Conservation (phyloP, 306 rosid genomes). For the Acmispon strigosus region DNA sequence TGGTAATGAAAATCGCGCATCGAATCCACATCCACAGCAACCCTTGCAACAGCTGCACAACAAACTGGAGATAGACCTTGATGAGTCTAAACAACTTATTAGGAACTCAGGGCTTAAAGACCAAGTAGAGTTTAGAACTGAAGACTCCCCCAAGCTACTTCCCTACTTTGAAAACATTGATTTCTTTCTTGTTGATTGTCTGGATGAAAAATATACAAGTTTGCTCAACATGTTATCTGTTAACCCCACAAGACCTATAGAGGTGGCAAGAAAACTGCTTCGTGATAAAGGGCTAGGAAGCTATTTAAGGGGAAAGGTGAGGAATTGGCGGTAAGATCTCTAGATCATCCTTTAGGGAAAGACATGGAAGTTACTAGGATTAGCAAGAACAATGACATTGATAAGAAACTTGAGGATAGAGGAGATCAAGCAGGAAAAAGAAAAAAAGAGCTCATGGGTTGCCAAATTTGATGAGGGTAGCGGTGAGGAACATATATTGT, state of each 20-base stretch:
- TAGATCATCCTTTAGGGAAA: constrained; percentile 44
- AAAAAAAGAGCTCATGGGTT: constrained; percentile 49
- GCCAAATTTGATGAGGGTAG: constrained; percentile 55
- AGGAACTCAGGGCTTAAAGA: constrained; percentile 43
- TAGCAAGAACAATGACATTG: constrained; percentile 17
- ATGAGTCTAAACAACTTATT: constrained; percentile 35
- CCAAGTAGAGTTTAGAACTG: too few species aligned
- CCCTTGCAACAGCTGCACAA: constrained; percentile 49
- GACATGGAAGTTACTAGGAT: constrained; percentile 54
- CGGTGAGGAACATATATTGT: constrained; percentile 68
- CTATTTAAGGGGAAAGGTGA: constrained; percentile 27
- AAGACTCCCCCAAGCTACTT: constrained; percentile 41
- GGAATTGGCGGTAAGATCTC: constrained; percentile 43
- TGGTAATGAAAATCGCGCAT: constrained; percentile 45
- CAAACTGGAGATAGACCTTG: constrained; percentile 44
- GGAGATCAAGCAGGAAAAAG: constrained; percentile 7
- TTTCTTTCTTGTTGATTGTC: constrained; percentile 56
- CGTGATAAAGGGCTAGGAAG: constrained; percentile 35
- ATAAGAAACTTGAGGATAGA: neutral
- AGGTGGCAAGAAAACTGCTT: too few species aligned
- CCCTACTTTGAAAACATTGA: constrained; percentile 46
- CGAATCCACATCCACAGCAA: constrained; percentile 51
- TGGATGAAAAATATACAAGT: too few species aligned
- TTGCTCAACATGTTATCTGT: too few species aligned
- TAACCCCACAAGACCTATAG: too few species aligned